A percentile compares a stretch with the other conserved stretches of the same genome.
phyloP scores from a whole-genome alignment of 257 asterid genomes.

The Phtheirospermum japonicum region DNA sequence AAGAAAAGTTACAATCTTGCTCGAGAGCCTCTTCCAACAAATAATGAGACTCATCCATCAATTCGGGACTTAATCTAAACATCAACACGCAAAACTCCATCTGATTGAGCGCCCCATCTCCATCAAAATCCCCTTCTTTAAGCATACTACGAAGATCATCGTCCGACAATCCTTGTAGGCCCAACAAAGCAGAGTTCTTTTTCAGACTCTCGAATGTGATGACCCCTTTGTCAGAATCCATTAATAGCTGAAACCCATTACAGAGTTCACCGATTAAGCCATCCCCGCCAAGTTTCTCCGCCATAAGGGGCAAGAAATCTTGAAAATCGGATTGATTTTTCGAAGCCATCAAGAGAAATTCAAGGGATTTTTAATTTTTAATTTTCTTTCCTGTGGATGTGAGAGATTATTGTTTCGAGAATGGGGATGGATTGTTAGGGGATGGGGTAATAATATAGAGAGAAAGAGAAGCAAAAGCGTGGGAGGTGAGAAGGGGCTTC shows the following conservation, averaged over 20 bases:
- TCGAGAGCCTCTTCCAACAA: slow-evolving; percentile 47
- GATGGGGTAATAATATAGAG: background rate
- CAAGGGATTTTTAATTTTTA: background rate
- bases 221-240: slow-evolving; percentile 46
- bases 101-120: slow-evolving; percentile 59
- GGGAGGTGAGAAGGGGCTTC: slow-evolving; percentile 1
- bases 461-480: background rate
- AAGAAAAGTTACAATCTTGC: slow-evolving; percentile 31
- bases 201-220: slow-evolving; percentile 48
- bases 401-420: background rate
- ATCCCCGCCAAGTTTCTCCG: slow-evolving; percentile 55
- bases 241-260: slow-evolving; percentile 42
- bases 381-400: background rate
- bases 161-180: slow-evolving; percentile 40
- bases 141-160: slow-evolving; percentile 41
- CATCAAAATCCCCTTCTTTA: slow-evolving; percentile 54
- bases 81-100: slow-evolving; percentile 58
- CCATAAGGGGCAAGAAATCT: slow-evolving; percentile 53
- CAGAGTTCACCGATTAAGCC: slow-evolving; percentile 48
- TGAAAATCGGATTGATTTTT: slow-evolving; percentile 37
- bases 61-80: slow-evolving; percentile 57
- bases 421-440: background rate
- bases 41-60: slow-evolving; percentile 51
- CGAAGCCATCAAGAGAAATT: slow-evolving; percentile 29
- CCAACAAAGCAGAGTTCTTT: slow-evolving; percentile 38